Base-by-base conservation (phyloP, 1,284 basidiomycete species). In the Anthracocystis setariae region DNA sequence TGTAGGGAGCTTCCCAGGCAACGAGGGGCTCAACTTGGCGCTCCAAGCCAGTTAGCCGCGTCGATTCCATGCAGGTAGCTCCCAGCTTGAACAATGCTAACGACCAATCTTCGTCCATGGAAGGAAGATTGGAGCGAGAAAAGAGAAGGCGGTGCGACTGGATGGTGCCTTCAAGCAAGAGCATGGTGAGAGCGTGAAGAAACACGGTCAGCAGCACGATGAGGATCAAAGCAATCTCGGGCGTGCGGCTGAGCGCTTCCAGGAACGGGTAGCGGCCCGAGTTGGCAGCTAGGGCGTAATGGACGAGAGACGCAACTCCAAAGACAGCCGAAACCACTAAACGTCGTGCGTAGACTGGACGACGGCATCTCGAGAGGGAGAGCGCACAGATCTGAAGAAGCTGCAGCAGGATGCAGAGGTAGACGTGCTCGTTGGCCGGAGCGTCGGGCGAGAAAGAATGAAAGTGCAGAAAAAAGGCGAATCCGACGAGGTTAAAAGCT, bases 1-100 rank as follows among this genome's bases (percentile, higher is more conserved):
- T 69, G 54, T 73, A 79, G 3, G 79, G 78, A 3, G 51, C 59
- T n/a, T 61, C 52, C 48, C 63, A 72, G 9, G 65, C 64, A 4
- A 69, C 52, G 13, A 79, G 55, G 9, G 64, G 58, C 8, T 67
- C 67, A n/a, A 78, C 53, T 45, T 81, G 75, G 18, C 63, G 56
- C 12, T 73, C 68, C 5, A 81, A 27, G 8, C 79, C 77, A 5
- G 71, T 75, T 15, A 79, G 66, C 3, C 74, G 66, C 3, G 79
- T 79, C 40, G 78, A 77, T 45, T 80, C 72, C 50, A 81, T 73
- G 46, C 79, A 81, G 4, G 77, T 74, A 5, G 78, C 74, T 10
- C 78, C 78, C 20, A 81, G 55, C 57, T 80, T 80, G 70, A 79
- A 72, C 5, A 79, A 59, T 1, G 78, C 78, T 9, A 79, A 18